These are phyloP conservation scores for Teratosphaeria pseudoeucalypti DNA, from an alignment of 2,329 filamentous ascomycete genomes.

Conservation along the genomic window DNA sequence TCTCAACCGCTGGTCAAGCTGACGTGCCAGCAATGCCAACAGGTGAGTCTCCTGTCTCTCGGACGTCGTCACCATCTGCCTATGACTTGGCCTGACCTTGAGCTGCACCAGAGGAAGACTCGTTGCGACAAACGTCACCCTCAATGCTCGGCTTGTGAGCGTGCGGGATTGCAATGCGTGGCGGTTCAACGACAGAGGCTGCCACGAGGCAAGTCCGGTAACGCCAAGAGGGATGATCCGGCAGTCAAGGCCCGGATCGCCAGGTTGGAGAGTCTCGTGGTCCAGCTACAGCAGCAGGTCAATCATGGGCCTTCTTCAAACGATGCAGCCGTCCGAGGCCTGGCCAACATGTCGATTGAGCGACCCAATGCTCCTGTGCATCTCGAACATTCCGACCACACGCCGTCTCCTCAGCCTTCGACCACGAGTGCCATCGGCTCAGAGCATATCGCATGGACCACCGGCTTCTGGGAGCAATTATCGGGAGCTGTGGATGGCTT, in stretches of 20 bases:
- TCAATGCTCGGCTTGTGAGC: slow-evolving; percentile 4
- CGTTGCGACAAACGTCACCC: slow-evolving; percentile 9
- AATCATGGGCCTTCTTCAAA: not conserved
- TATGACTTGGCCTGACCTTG: not conserved
- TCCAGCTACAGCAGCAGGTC: not conserved
- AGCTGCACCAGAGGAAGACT: slow-evolving; percentile 2
- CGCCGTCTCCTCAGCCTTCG: not conserved
- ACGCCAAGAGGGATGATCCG: not conserved
- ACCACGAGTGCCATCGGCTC: not conserved
- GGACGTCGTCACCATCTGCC: not conserved
- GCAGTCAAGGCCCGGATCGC: slow-evolving; percentile 1
- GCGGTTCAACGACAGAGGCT: slow-evolving; percentile 1
- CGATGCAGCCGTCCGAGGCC: not conserved
- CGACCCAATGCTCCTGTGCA: not conserved
- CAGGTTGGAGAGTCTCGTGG: not conserved
- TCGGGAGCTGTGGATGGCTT: not conserved
- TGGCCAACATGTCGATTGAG: not conserved
- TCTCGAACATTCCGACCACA: not conserved
- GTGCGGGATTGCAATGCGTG: not conserved
- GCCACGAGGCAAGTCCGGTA: slow-evolving; percentile 1
- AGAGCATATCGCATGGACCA: not conserved
- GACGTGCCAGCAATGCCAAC: slow-evolving; percentile 7
- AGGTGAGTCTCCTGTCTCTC: not conserved
- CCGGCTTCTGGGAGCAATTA: not conserved
- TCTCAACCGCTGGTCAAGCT: not conserved